Base-by-base conservation (phyloP, 345 rosid genomes). In the Boechera retrofracta region DNA sequence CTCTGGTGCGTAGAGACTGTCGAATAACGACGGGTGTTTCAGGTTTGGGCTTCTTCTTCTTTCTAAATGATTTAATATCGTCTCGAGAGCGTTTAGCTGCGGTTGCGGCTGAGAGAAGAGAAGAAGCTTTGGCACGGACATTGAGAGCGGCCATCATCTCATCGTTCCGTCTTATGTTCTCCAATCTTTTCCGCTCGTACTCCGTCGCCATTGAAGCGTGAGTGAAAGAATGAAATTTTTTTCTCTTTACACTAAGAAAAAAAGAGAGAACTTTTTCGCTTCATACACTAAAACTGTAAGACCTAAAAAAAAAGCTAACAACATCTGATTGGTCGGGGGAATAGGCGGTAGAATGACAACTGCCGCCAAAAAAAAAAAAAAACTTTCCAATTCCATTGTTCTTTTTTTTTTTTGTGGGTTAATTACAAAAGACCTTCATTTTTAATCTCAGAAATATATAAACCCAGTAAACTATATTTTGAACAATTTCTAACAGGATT, bases 71-170 rank as follows among this genome's bases (percentile, higher is more conserved):
- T 71, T 86, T 90, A 31, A 82, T 36, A 16, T 54, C 84, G 24
- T 51, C 79, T 66, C 75, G 71, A 72, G 65, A 81, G 77, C 92
- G 91, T 64, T 89, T 92, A 60, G 87, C 18, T 21, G 85, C 59
- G 16, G 87, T 26, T 31, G 85, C 54, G 28, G 86, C 75, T 16
- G 90, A 80, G 80, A 92, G 89, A 13, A 79, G 75, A 70, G 92
- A 72, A 61, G 83, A 74, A 53, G 83, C 90, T 60, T 73, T 81
- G 69, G 90, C 78, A 0, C 42, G 91, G 81, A 94, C 74, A 1
- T 90, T 85, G 61, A 92, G 91, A n/a, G 94, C 81, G 10, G 98
- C 90, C 75, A 94, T 51, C 89, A 87, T 86, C 75, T 94, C 85
- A 3, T 78, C 89, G 66, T 94, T 94, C 44, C 96, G 83, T 55